Base-by-base conservation (phyloP, 208 protist species). In the Leishmania braziliensis region DNA sequence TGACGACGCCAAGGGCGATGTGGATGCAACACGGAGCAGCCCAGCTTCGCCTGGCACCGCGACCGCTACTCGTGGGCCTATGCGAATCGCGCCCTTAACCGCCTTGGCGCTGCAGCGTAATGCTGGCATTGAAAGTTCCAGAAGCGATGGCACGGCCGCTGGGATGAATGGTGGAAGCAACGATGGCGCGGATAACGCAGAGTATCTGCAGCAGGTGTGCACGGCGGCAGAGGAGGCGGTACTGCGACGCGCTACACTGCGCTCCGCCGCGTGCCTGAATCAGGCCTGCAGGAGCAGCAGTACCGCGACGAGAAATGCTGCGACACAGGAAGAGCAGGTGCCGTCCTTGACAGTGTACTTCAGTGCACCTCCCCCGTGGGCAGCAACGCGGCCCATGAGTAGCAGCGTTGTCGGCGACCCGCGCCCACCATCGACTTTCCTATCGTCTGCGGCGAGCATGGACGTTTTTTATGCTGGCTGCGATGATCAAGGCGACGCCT, bases 101-200 rank as follows among this genome's bases (percentile, higher is more conserved):
- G 58, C 77, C 12, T 46, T 85, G 70, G 85, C 89, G 33, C 83
- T 94, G 39, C 88, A 96, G 70, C 81, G 88, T 60, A 94, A 93
- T 80, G 54, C 71, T 20, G 90, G 90, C 43, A 75, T 87, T 50
- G 56, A 68, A 43, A 72, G 56, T 51, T 2, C 12, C 77, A 63
- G 79, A 84, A 66, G 43, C 68, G 33, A 63, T 60, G 39, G 68
- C 79, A 53, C 86, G 63, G 39, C 53, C 81, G 78, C 51, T 81
- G 51, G 90, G 84, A 9, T 50, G 16, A n/a, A 50, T 3, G 16
- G 46, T n/a, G 46, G 8, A 5, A 26, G 5, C 33, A 26, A 14
- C 39, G 6, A 73, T n/a, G 68, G 20, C 39, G 46, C 26, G 46
- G 69, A 36, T 69, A 50, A 43, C 66, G 54, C 18, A 50, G 79